Evolutionary conservation across 169 alveolate genomes (phyloP), one percentile per base, ranked within the genome.

Genomic region (Plasmodium reichenowi): DNA sequence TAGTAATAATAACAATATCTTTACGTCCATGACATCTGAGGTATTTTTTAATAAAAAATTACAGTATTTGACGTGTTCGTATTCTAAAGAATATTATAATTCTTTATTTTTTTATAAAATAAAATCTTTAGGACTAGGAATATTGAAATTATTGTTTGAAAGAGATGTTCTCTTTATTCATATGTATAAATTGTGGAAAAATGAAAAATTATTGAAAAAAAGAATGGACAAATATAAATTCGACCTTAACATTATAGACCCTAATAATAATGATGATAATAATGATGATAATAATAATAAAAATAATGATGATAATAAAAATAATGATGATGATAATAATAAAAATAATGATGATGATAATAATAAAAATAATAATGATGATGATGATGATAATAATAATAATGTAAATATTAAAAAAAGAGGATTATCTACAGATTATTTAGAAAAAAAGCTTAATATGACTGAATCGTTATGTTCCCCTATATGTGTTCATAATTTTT

Each of bases 151-250:
- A 24, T 54, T 86, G 29, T 86, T 86, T 45, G 92, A 86, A 17
- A 24, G 92, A 47, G 92, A 86, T 43, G 87, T 86, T 1, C 58
- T 86, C 3, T 86, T 86, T 66, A 86, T 86, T 13, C 92, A 86
- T 20, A 70, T 86, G 92, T 72, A 86, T 26, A 86, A 66, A 20
- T 45, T 71, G 2, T 86, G 92, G 92, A 86, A 71, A 32, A 86
- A 72, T 72, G 92, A 86, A 72, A 86, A 86, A 62, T 66, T 71
- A 58, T 15, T 86, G 9, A 72, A 86, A 26, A 50, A 43, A 32
- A 45, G 71, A 43, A 47, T 86, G 10, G 87, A 52, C 4, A 86
- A 86, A 43, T 56, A 71, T 26, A 86, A 86, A 4, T 71, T 58
- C 1, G 87, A 60, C 12, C 2, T 86, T 12, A 71, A 72, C 45